These are phyloP conservation scores for Tuber calosporum DNA, from an alignment of 495 filamentous ascomycete species.

Conservation along the genomic window DNA sequence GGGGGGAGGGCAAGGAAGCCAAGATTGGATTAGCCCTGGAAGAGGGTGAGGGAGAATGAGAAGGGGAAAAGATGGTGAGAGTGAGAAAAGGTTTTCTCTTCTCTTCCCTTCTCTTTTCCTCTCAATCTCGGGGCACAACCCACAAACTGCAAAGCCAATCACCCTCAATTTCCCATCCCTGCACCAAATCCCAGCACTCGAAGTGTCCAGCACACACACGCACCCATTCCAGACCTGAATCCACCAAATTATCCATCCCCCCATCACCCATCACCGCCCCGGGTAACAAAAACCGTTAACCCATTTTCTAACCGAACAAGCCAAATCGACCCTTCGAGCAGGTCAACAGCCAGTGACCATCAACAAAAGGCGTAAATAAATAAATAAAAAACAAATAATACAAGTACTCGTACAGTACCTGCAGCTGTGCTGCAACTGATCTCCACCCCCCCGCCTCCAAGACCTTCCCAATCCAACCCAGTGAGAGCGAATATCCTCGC, in stretches of 20 bases:
- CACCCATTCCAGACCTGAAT: neutral
- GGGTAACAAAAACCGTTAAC: neutral
- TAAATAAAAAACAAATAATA: neutral
- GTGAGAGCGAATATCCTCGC: neutral
- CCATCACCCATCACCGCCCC: neutral
- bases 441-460: neutral
- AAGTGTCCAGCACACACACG: neutral
- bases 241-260: neutral
- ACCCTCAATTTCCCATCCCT: conserved; percentile 6
- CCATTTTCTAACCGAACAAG: neutral
- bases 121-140: conserved; percentile 1
- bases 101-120: conserved; percentile 17
- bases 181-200: neutral
- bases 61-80: neutral
- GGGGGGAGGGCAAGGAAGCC: neutral
- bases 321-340: neutral
- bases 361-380: neutral
- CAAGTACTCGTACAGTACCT: too few relatives aligned
- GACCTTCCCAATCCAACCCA: neutral
- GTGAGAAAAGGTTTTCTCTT: conserved; percentile 38
- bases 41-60: neutral
- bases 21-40: neutral
- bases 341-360: neutral
- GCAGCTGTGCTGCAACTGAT: neutral
- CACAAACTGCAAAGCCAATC: conserved; percentile 4